phyloP scores from a whole-genome alignment of 345 rosid species.

The Pugionium cornutum region DNA sequence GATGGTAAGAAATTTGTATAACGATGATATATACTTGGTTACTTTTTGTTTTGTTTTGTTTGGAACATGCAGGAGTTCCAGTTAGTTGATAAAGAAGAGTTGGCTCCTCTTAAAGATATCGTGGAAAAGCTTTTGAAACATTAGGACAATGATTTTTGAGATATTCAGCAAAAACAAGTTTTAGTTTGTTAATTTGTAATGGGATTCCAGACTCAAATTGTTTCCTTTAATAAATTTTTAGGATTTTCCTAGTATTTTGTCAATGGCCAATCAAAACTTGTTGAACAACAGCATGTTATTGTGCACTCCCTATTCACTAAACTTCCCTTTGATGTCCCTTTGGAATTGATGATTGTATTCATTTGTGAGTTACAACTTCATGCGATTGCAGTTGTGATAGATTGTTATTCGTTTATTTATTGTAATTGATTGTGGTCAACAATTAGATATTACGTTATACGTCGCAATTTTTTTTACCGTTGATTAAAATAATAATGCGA shows the following conservation, averaged over 20 bases:
- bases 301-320: slow-evolving; percentile 94
- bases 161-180: background rate
- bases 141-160: no score
- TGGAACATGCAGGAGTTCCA: slow-evolving; percentile 29
- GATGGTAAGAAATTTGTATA: background rate
- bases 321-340: slow-evolving; percentile 80
- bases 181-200: slow-evolving; percentile 6
- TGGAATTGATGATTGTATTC: slow-evolving; percentile 68
- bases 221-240: slow-evolving; percentile 72
- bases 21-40: background rate
- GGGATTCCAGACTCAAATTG: slow-evolving; percentile 53
- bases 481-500: no score
- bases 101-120: slow-evolving; percentile 7
- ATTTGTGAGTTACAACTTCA: no score
- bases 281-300: slow-evolving; percentile 95
- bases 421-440: no score
- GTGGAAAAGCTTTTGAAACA: slow-evolving; percentile 7
- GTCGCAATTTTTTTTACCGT: no score
- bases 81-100: slow-evolving; percentile 15
- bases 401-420: no score
- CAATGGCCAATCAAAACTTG: slow-evolving; percentile 97
- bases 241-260: slow-evolving; percentile 93
- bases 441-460: no score
- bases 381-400: no score
- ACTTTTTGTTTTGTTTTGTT: background rate